phyloP scores from a whole-genome alignment of 1,139 yeast genomes.

The Yamadazyma spencermartinsiae region DNA sequence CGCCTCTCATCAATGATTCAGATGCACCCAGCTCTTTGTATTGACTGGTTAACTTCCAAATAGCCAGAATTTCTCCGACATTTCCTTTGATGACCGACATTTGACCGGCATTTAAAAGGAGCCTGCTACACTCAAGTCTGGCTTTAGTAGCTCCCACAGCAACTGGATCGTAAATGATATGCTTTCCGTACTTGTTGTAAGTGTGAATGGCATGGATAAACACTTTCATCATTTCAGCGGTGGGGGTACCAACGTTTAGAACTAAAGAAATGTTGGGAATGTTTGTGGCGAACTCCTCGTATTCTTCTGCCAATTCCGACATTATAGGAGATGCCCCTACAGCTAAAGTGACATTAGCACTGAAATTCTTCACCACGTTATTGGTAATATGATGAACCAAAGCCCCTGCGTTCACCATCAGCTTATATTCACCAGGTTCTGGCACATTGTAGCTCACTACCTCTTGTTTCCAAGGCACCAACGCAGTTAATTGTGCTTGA shows the following conservation, averaged over 20 bases:
- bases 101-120: slow-evolving; percentile 57
- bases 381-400: slow-evolving; percentile 88
- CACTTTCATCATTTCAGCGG: slow-evolving; percentile 40
- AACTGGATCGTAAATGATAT: slow-evolving; percentile 85
- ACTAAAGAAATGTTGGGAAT: slow-evolving; percentile 57
- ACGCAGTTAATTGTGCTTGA: slow-evolving; percentile 14
- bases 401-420: slow-evolving; percentile 35
- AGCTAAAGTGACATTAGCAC: slow-evolving; percentile 88
- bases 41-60: slow-evolving; percentile 33
- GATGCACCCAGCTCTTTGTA: slow-evolving; percentile 35
- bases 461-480: slow-evolving; percentile 6
- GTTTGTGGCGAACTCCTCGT: slow-evolving; percentile 58
- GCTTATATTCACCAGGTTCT: slow-evolving; percentile 8
- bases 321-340: slow-evolving; percentile 87
- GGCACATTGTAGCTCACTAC: background rate
- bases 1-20: slow-evolving; percentile 65
- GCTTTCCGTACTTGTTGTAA: slow-evolving; percentile 59
- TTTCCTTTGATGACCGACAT: slow-evolving; percentile 83
- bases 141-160: slow-evolving; percentile 82
- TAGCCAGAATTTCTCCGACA: slow-evolving; percentile 70
- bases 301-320: slow-evolving; percentile 79
- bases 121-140: slow-evolving; percentile 50
- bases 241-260: slow-evolving; percentile 78
- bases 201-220: slow-evolving; percentile 54
- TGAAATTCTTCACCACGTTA: slow-evolving; percentile 82